Percentiles rank a stretch among this genome's conserved stretches.
Evolutionary conservation across 2,329 filamentous ascomycete species (phyloP).

Genomic region (Huntiella savannae): DNA sequence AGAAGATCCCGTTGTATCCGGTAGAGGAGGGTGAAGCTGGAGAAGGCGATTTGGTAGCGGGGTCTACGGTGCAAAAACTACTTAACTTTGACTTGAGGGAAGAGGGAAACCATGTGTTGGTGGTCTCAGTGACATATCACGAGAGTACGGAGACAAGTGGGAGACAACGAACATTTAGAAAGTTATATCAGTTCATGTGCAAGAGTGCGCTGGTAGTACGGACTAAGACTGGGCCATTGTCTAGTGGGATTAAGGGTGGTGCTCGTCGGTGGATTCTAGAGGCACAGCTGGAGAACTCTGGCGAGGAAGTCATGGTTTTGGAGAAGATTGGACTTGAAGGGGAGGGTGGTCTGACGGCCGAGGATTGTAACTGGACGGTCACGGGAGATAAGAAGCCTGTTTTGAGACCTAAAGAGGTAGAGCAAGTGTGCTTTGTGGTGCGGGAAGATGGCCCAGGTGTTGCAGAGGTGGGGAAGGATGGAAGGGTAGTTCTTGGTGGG

Average conservation of each 20-base stretch:
- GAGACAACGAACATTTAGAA: slow-evolving; percentile 70
- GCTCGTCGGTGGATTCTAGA: slow-evolving; percentile 54
- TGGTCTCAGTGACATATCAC: slow-evolving; percentile 85
- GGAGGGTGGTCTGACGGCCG: slow-evolving; percentile 29
- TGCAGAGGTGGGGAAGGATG: slow-evolving; percentile 27
- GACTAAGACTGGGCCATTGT: slow-evolving; percentile 60
- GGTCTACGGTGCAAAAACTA: slow-evolving; percentile 59
- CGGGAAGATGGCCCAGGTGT: slow-evolving; percentile 23
- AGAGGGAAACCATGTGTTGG: slow-evolving; percentile 82
- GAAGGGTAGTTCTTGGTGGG: slow-evolving; percentile 53
- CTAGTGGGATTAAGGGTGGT: slow-evolving; percentile 16
- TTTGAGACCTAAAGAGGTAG: slow-evolving; percentile 41
- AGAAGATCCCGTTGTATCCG: slow-evolving; percentile 43
- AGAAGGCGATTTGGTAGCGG: slow-evolving; percentile 32
- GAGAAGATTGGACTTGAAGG: slow-evolving; percentile 43
- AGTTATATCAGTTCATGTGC: slow-evolving; percentile 91
- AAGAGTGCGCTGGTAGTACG: slow-evolving; percentile 77
- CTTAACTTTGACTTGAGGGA: slow-evolving; percentile 79
- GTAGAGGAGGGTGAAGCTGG: slow-evolving; percentile 10
- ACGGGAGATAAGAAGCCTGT: slow-evolving; percentile 29
- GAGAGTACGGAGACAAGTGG: slow-evolving; percentile 57
- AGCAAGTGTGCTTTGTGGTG: slow-evolving; percentile 47
- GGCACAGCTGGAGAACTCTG: slow-evolving; percentile 88
- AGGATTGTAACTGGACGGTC: slow-evolving; percentile 38
- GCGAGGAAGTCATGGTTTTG: slow-evolving; percentile 62